Evolutionary conservation across 306 rosid genomes (phyloP), one percentile per base, ranked within the genome.

Genomic region (Glycine latifolia): DNA sequence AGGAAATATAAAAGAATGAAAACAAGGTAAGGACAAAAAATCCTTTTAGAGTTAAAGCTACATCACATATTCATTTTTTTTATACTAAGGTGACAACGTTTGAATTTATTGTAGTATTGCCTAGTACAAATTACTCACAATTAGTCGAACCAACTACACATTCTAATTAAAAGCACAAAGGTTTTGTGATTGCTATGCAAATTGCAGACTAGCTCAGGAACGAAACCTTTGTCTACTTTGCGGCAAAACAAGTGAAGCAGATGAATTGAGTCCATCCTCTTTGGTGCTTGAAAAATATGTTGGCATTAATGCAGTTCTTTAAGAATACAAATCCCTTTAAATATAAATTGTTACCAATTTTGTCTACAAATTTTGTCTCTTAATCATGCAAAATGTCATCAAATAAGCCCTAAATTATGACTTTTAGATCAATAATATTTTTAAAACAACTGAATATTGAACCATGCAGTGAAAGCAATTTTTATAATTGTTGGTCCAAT

Each of bases 201-300:
- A 66, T 14, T 66, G 71, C 6, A 39, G 7, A 66, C 1, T 39
- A 4, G 52, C 31, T 66, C 5, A 14, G 31, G 26, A 20, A 11
- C 47, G 10, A 26, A 60, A 20, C 2, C 6, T 62, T 62, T 65
- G 47, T 15, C 4, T 6, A 2, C 31, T 56, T 56, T 56, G 62
- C 62, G 16, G 62, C 26, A 56, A n/a, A 56, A 56, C 62, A 56
- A 56, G 31, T 56, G 60, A 55, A 58, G 63, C 16, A 53, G 8
- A n/a, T 55, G 8, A 26, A 26, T 8, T n/a, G 20, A 14, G 20
- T n/a, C 60, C 4, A 53, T 39, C 4, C 59, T 54, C 10, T 56
- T 56, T 56, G 10, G 10, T 56, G 10, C 26, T 56, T 56, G 13
- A 6, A 43, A 43, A 43, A 58, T 16, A 17, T 3, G 26, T 7